Evolutionary conservation across 73 alveolate species (phyloP), one percentile per base, ranked within the genome.

Genomic region (Blepharisma stoltei): DNA sequence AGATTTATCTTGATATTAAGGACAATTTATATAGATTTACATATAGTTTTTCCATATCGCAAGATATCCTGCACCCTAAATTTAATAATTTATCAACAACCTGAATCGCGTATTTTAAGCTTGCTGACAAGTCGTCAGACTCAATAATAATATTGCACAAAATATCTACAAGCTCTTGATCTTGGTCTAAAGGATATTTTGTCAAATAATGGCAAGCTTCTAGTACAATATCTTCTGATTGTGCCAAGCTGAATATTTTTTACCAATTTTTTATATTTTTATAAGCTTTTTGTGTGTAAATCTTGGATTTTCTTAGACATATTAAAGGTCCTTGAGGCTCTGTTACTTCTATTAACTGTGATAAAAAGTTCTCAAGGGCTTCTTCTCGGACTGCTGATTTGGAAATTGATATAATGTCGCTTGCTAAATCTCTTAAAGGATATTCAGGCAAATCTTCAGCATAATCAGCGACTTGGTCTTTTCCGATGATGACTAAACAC

Each of bases 141-240:
- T n/a, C 23, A 9, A 14, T 25, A 60, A 60, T 60, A 20, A 52
- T 52, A 14, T 52, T 52, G 2, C n/a, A 14, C 46, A 60, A 25
- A n/a, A 20, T 60, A 14, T 18, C n/a, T 8, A 60, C 45, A n/a
- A 60, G 23, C 47, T 60, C 73, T 38, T 60, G 73, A n/a, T 60
- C 73, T n/a, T 60, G 38, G 4, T 52, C 66, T 4, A 60, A 60
- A 60, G 73, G 73, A 60, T 14, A 60, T 25, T 60, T 60, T 9
- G 37, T 20, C 5, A 60, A 25, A 60, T 60, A 60, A 60, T 60
- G 73, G 45, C 73, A 60, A n/a, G 73, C 73, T 60, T 60, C 73
- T 20, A 38, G 14, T 1, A 60, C 23, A 1, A n/a, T 9, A 60
- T 60, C 73, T 60, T 60, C 73, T 18, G 14, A 14, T 32, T 9